phyloP scores from a whole-genome alignment of 2,329 filamentous ascomycete species.

The Ascochyta clinopodiicola region DNA sequence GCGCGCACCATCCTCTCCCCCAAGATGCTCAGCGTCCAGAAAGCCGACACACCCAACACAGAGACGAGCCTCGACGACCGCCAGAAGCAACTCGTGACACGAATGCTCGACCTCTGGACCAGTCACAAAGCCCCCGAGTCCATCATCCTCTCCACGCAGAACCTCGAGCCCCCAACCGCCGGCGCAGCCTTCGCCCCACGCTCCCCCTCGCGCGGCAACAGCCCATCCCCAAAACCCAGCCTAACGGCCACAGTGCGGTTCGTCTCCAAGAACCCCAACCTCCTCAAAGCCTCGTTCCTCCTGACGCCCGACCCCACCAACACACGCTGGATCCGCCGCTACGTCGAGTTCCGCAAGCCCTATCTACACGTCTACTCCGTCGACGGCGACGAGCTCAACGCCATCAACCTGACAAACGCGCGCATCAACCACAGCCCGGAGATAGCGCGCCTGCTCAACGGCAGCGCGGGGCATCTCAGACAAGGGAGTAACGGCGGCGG shows the following conservation, averaged over 20 bases:
- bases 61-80: constrained; percentile 32
- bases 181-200: constrained; percentile 57
- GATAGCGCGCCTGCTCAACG: constrained; percentile 75
- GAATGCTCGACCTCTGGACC: constrained; percentile 70
- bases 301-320: constrained; percentile 82
- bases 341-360: constrained; percentile 87
- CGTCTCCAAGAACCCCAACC: constrained; percentile 73
- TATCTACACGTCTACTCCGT: constrained; percentile 91
- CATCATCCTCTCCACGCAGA: constrained; percentile 55
- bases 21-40: constrained; percentile 45
- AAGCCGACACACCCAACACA: constrained; percentile 21
- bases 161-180: constrained; percentile 72
- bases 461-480: constrained; percentile 37
- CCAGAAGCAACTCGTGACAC: constrained; percentile 55
- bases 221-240: constrained; percentile 57
- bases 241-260: constrained; percentile 79
- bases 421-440: constrained; percentile 93
- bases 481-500: background rate
- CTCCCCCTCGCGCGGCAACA: constrained; percentile 46
- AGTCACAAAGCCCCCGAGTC: constrained; percentile 52
- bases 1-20: constrained; percentile 71
- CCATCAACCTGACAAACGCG: constrained; percentile 86
- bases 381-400: constrained; percentile 87
- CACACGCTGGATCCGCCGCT: constrained; percentile 87
- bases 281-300: constrained; percentile 87